A percentile compares a stretch with the other conserved stretches of the same genome.
phyloP scores from a whole-genome alignment of 306 rosid genomes.

The Macrotyloma uniflorum region DNA sequence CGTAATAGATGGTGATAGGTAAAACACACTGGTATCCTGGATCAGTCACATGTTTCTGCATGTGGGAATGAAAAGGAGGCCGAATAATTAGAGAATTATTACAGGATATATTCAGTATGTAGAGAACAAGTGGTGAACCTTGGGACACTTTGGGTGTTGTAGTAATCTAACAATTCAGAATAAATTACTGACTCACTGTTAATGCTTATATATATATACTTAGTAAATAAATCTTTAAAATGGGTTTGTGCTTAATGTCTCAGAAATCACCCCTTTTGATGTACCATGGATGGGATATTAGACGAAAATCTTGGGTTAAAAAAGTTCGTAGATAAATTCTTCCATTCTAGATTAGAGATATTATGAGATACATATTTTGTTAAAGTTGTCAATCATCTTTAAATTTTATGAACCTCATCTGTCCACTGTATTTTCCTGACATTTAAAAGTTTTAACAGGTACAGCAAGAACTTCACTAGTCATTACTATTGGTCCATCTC shows the following conservation, averaged over 20 bases:
- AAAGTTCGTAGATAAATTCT: background rate
- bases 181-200: background rate
- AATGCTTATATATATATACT: slow-evolving; percentile 20
- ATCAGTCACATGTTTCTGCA: slow-evolving; percentile 20
- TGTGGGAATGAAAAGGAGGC: background rate
- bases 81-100: background rate
- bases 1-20: slow-evolving; percentile 9
- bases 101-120: background rate
- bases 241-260: slow-evolving; percentile 17
- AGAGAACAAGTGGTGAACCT: background rate
- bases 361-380: slow-evolving; percentile 27
- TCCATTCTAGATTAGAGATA: slow-evolving; percentile 21
- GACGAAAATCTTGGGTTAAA: slow-evolving; percentile 15
- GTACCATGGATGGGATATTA: slow-evolving; percentile 21
- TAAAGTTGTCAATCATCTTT: slow-evolving; percentile 14
- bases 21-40: background rate
- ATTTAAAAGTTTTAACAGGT: slow-evolving; percentile 60
- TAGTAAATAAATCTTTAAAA: background rate
- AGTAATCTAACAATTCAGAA: slow-evolving; percentile 9
- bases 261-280: slow-evolving; percentile 8
- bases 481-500: slow-evolving; percentile 95
- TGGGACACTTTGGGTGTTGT: background rate
- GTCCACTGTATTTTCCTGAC: slow-evolving; percentile 39
- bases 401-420: slow-evolving; percentile 18
- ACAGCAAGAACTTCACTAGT: slow-evolving; percentile 95